phyloP scores from a whole-genome alignment of 2,329 filamentous ascomycete genomes.

The Beauveria scarabaeidicola region DNA sequence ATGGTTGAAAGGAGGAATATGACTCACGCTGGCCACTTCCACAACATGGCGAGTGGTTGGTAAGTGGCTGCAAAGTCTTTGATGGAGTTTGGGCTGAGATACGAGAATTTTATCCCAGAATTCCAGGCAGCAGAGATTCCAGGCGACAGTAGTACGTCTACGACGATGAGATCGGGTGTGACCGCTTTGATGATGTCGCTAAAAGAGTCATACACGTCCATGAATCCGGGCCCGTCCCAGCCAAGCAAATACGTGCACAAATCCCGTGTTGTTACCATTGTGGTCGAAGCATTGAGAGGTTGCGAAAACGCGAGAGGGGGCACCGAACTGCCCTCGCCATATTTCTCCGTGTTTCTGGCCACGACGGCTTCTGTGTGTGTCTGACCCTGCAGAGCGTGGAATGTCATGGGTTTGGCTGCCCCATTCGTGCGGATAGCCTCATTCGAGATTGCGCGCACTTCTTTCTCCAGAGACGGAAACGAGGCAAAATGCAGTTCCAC shows the following conservation, averaged over 20 bases:
- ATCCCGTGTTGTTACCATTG: constrained; percentile 24
- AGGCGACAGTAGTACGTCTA: constrained; percentile 36
- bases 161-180: constrained; percentile 30
- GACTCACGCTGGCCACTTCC: constrained; percentile 29
- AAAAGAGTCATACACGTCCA: constrained; percentile 29
- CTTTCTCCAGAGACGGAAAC: constrained; percentile 25
- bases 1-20: not conserved
- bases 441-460: constrained; percentile 11
- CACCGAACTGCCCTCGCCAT: not conserved
- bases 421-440: constrained; percentile 5
- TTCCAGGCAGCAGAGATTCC: constrained; percentile 34
- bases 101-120: constrained; percentile 23
- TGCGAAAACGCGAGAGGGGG: constrained; percentile 9
- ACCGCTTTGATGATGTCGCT: constrained; percentile 28
- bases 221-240: constrained; percentile 27
- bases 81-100: constrained; percentile 37
- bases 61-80: constrained; percentile 30
- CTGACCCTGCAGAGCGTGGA: constrained; percentile 20
- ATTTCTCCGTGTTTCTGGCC: not conserved
- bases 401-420: constrained; percentile 17
- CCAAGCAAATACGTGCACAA: constrained; percentile 19
- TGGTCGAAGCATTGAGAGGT: constrained; percentile 14
- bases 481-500: constrained; percentile 37
- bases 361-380: constrained; percentile 12
- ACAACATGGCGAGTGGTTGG: constrained; percentile 29